Conservation (phyloP, 176 grass and related monocot species). For the Musa schizocarpa region DNA sequence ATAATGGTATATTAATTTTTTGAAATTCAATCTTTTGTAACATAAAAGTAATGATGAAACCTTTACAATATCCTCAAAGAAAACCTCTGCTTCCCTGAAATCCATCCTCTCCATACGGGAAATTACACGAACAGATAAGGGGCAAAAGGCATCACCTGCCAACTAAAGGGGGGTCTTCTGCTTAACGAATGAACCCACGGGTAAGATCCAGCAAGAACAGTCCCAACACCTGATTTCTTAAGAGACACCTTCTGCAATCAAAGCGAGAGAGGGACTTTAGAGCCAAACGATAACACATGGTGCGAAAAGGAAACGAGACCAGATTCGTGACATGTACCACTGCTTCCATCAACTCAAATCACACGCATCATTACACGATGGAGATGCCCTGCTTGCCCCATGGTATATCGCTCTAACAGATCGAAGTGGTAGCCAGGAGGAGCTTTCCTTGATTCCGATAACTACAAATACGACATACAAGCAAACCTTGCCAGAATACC, state of each 20-base stretch:
- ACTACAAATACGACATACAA: background rate
- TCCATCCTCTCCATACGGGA: background rate
- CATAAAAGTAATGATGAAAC: too few relatives aligned
- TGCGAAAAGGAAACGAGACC: background rate
- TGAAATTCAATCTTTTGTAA: too few relatives aligned
- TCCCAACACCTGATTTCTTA: background rate
- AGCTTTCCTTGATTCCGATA: background rate
- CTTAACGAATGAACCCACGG: constrained; percentile 21
- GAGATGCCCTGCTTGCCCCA: background rate
- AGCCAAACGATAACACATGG: background rate
- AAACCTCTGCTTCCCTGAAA: background rate
- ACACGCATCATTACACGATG: background rate
- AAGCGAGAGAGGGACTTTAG: background rate
- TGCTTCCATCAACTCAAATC: constrained; percentile 15
- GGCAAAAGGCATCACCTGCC: constrained; percentile 2
- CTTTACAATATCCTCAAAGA: too few relatives aligned
- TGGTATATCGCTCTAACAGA: background rate
- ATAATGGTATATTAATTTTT: too few relatives aligned
- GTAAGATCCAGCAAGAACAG: constrained; percentile 2
- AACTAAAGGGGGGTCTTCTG: constrained; percentile 21
- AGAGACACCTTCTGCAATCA: background rate
- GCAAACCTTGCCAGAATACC: background rate
- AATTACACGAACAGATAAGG: too few relatives aligned
- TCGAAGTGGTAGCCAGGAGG: background rate
- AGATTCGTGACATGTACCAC: background rate